Conservation (phyloP, 1,284 basidiomycete species). For the Boletus sp. region DNA sequence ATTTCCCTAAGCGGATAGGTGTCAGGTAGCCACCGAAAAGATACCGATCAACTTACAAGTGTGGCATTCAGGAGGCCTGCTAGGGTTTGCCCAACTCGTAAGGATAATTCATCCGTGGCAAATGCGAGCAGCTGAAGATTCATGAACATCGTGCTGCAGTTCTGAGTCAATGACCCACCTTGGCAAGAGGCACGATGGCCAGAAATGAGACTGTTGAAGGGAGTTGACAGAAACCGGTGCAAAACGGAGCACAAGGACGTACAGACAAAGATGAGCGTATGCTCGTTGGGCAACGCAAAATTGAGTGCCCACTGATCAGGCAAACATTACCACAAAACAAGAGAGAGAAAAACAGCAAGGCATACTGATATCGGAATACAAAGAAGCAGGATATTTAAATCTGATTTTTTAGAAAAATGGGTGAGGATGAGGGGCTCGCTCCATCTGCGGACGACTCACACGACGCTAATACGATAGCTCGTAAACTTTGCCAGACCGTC, state of each 20-base stretch:
- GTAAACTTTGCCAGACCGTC: slow-evolving; percentile 39
- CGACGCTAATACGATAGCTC: slow-evolving; percentile 47
- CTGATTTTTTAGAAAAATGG: slow-evolving; percentile 37
- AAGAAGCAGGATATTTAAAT: slow-evolving; percentile 60
- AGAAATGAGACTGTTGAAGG: slow-evolving; percentile 57
- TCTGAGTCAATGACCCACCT: slow-evolving; percentile 38
- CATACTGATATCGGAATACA: slow-evolving; percentile 70
- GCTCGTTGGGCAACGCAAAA: slow-evolving; percentile 49
- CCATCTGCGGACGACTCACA: slow-evolving; percentile 35
- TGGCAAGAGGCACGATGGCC: slow-evolving; percentile 72
- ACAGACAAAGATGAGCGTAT: slow-evolving; percentile 73
- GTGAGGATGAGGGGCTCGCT: slow-evolving; percentile 1
- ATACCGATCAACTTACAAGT: slow-evolving; percentile 45
- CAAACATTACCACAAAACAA: slow-evolving; percentile 2
- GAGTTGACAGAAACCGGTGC: slow-evolving; percentile 7
- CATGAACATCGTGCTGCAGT: background rate
- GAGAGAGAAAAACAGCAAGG: slow-evolving; percentile 2
- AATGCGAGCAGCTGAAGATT: slow-evolving; percentile 67
- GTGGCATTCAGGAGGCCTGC: slow-evolving; percentile 86
- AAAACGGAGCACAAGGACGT: slow-evolving; percentile 28
- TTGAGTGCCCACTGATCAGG: slow-evolving; percentile 64
- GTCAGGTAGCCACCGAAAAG: slow-evolving; percentile 5
- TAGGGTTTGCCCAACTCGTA: slow-evolving; percentile 81
- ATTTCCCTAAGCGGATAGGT: slow-evolving; percentile 53
- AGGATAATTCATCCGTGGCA: slow-evolving; percentile 82